Evolutionary conservation across 805 yeast species (phyloP).

Genomic region (Schizosaccharomyces octosporus): DNA sequence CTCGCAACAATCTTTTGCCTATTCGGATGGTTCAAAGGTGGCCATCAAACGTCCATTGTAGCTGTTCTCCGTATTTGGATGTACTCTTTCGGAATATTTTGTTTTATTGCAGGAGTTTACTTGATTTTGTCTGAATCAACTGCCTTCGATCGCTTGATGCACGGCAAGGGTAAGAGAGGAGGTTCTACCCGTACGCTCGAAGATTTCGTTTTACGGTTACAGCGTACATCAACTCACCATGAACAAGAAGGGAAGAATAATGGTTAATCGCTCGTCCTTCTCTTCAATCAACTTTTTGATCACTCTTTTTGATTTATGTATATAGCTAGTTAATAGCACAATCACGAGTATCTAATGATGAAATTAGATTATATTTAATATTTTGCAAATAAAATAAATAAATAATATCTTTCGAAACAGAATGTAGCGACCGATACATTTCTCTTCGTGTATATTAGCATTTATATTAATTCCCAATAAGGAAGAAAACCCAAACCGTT

Average conservation of each 20-base stretch:
- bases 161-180: conserved; percentile 24
- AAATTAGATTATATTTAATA: too few relatives aligned
- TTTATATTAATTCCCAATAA: too few relatives aligned
- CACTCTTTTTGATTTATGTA: neutral
- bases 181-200: conserved; percentile 26
- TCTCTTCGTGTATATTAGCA: too few relatives aligned
- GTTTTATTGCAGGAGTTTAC: conserved; percentile 89
- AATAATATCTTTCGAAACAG: too few relatives aligned
- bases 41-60: conserved; percentile 89
- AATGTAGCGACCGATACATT: too few relatives aligned
- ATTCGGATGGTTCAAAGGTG: conserved; percentile 75
- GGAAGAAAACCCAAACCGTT: too few relatives aligned
- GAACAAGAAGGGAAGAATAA: conserved; percentile 20
- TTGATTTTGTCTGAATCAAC: conserved; percentile 51
- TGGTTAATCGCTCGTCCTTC: neutral
- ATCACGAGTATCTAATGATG: too few relatives aligned
- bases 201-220: conserved; percentile 38
- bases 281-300: neutral
- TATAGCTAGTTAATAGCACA: too few relatives aligned
- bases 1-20: conserved; percentile 76
- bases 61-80: conserved; percentile 86
- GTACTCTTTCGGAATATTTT: conserved; percentile 92
- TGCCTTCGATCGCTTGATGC: conserved; percentile 29
- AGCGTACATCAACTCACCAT: conserved; percentile 42
- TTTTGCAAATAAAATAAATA: too few relatives aligned